Percentiles rank a stretch among this genome's conserved stretches.
phyloP scores from a whole-genome alignment of 148 eudicot species.

The Cornus controversa region DNA sequence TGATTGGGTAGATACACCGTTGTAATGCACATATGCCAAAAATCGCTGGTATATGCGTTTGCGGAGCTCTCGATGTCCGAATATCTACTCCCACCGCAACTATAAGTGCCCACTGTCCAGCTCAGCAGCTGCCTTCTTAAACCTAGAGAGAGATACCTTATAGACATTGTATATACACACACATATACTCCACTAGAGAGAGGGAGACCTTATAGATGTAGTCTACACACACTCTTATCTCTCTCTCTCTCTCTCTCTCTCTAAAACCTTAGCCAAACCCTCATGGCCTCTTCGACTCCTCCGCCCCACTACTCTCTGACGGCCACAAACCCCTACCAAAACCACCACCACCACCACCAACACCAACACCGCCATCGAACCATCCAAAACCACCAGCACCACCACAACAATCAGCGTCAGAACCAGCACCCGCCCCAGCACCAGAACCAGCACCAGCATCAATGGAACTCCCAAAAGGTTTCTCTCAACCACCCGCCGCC shows the following conservation, averaged over 20 bases:
- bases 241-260: background rate
- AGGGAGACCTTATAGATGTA: too few species aligned
- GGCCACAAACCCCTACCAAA: slow-evolving; percentile 52
- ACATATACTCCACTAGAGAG: too few species aligned
- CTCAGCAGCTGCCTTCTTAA: too few species aligned
- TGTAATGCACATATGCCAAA: too few species aligned
- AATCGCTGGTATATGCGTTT: too few species aligned
- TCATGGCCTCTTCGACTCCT: slow-evolving; percentile 86
- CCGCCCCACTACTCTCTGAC: slow-evolving; percentile 61
- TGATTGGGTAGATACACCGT: too few species aligned
- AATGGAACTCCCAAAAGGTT: slow-evolving; percentile 33
- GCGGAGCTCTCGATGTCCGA: slow-evolving; percentile 11
- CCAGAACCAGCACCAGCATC: slow-evolving; percentile 32
- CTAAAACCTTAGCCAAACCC: background rate
- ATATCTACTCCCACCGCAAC: too few species aligned
- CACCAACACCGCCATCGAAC: slow-evolving; percentile 45
- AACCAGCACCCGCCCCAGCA: slow-evolving; percentile 34
- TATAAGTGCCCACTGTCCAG: too few species aligned
- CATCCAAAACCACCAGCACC: slow-evolving; percentile 34
- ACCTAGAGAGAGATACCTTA: too few species aligned
- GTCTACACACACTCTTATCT: background rate
- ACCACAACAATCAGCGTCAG: slow-evolving; percentile 14
- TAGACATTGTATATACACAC: too few species aligned
- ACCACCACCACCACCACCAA: slow-evolving; percentile 34
- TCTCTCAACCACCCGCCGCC: slow-evolving; percentile 24